Conservation (phyloP, 2,329 filamentous ascomycete genomes). For the Zalaria obscura region DNA sequence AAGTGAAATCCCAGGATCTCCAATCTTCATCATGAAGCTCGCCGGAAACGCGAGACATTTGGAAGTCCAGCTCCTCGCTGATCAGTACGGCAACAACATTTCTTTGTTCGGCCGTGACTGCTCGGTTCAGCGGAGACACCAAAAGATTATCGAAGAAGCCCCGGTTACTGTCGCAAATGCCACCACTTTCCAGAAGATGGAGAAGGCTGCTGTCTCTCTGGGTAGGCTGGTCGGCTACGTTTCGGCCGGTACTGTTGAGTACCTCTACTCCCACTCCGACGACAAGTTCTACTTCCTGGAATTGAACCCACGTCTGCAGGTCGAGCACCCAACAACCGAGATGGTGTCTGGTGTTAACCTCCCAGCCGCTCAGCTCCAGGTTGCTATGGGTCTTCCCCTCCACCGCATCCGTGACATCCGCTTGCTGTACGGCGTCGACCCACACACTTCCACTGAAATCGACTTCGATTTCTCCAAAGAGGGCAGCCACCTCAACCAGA, state of each 20-base stretch:
- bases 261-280: constrained; percentile 93
- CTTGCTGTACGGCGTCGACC: constrained; percentile 88
- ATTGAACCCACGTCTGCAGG: constrained; percentile 95
- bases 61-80: constrained; percentile 91
- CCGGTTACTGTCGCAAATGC: constrained; percentile 91
- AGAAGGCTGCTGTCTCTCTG: constrained; percentile 86
- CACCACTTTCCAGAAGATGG: constrained; percentile 87
- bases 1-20: constrained; percentile 93
- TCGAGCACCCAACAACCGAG: constrained; percentile 97
- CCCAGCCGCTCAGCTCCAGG: constrained; percentile 91
- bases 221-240: constrained; percentile 94
- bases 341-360: constrained; percentile 98
- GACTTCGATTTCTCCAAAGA: constrained; percentile 93
- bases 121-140: constrained; percentile 93
- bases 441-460: constrained; percentile 71
- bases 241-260: constrained; percentile 96
- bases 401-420: constrained; percentile 94
- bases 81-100: constrained; percentile 99
- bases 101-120: constrained; percentile 97
- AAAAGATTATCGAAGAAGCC: constrained; percentile 99
- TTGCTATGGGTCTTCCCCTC: constrained; percentile 95
- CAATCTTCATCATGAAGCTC: constrained; percentile 99
- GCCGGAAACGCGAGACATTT: constrained; percentile 92
- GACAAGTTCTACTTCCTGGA: constrained; percentile 99
- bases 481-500: constrained; percentile 69